Base-by-base conservation (phyloP, 345 rosid genomes). In the Ailanthus altissimus region DNA sequence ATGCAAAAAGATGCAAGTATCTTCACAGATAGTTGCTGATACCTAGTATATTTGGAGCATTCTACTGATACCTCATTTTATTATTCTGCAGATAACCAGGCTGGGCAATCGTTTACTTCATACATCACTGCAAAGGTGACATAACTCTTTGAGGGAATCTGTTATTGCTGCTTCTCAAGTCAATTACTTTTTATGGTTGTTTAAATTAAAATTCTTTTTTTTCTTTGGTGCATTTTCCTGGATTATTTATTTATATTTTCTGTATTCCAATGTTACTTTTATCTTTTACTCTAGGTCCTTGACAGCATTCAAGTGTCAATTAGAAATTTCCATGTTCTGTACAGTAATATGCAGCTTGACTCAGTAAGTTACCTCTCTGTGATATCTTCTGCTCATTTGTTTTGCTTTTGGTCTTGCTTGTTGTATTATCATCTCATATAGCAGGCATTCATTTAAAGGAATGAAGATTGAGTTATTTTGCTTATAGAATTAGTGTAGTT, bases 241-340 rank as follows among this genome's bases (percentile, higher is more conserved):
- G 18, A 62, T 79, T 58, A 60, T 51, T 56, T 56, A 6, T 56
- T 78, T 79, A n/a, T n/a, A n/a, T 77, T 51, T 74, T 57, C 42
- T 73, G 13, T 21, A 13, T 32, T 53, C 26, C 28, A 32, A 20
- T 42, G 14, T 43, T 57, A 72, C 50, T 40, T 23, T 62, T 50
- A 62, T 57, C 63, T 61, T 77, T 38, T 62, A 61, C 79, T 64
- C 64, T 81, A 94, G 98, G 85, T 91, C 85, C 91, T 94, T 77
- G 97, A 93, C 84, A 88, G 89, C 83, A 93, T 94, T 78, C 92
- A 93, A 81, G 83, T 94, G 59, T 94, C 95, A 67, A 88, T 91
- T 78, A 89, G 81, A 86, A 91, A 89, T 82, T 90, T 94, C 63
- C 93, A 93, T 86, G 68, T 93, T 45, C 80, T 83, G 54, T 94